Evolutionary conservation across 2,329 filamentous ascomycete species (phyloP), one percentile per base, ranked within the genome.

Genomic region (Cordyceps javanica): DNA sequence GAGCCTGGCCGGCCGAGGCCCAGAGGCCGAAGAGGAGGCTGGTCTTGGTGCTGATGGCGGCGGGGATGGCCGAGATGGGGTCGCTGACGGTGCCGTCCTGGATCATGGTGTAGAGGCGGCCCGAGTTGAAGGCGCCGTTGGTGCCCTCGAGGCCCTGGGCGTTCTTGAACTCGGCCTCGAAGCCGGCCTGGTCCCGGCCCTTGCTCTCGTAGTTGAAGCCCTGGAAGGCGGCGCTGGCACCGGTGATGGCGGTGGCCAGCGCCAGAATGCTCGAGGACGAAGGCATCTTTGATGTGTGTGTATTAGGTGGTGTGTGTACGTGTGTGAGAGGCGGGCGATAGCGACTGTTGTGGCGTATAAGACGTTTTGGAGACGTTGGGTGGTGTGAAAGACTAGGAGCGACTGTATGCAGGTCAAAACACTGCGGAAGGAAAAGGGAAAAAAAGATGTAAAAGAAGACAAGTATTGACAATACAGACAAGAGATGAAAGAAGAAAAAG

Each of bases 21-120:
- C 91, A 96, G 52, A 97, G 76, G 63, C 91, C 91, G 13, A 96
- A 83, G 11, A 97, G 81, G 26, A 97, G 81, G 44, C 81, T 80
- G 2, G 90, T 95, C 65, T 90, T 82, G 66, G 90, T 90, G 64
- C 80, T 82, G 72, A 96, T 91, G 66, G 91, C 91, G 44, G 91
- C 91, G 42, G 87, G 88, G 61, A 96, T 90, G 62, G 88, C 89
- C 41, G 81, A 77, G 67, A 88, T 91, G 65, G 84, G 79, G 30
- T 79, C 78, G 72, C 80, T 86, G 62, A 80, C 72, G 6, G 87
- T 86, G 62, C 83, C 85, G 26, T 73, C 81, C 79, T 91, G 88
- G 50, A 88, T 78, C 80, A 84, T 90, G 63, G 88, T 90, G 73
- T 88, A 91, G n/a, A 91, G 77, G 60, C 88, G 84, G 44, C 85